These are phyloP conservation scores for Ogataea degrootiae DNA, from an alignment of 805 yeast genomes.

Conservation along the genomic window DNA sequence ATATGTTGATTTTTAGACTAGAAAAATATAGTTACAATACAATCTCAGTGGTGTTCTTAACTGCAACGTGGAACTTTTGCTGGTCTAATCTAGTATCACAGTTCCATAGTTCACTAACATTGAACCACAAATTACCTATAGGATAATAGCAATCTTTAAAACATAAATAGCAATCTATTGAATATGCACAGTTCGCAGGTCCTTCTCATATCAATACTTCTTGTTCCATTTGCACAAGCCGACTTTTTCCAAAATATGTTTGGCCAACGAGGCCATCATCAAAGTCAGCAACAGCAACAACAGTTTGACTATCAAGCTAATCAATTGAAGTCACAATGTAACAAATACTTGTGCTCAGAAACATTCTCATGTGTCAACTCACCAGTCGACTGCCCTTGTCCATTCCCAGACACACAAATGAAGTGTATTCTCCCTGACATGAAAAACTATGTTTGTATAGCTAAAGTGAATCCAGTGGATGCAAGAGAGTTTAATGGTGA, in stretches of 20 bases:
- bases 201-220: neutral
- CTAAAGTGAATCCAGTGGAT: conserved; percentile 53
- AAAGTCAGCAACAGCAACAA: conserved; percentile 27
- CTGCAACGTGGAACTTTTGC: too few relatives aligned
- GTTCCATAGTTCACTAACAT: too few relatives aligned
- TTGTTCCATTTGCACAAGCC: conserved; percentile 7
- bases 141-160: too few relatives aligned
- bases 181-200: too few relatives aligned
- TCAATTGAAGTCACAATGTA: conserved; percentile 46
- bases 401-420: conserved; percentile 77
- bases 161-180: too few relatives aligned
- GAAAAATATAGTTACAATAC: too few relatives aligned
- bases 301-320: conserved; percentile 35
- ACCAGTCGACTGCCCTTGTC: conserved; percentile 82
- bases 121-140: too few relatives aligned
- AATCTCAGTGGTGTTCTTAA: too few relatives aligned
- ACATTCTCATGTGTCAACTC: conserved; percentile 71
- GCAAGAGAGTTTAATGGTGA: conserved; percentile 36
- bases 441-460: conserved; percentile 67
- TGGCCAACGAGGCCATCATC: conserved; percentile 19
- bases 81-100: too few relatives aligned
- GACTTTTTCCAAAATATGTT: conserved; percentile 23
- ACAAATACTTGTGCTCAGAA: conserved; percentile 72
- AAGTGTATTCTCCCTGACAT: conserved; percentile 74
- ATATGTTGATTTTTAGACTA: too few relatives aligned